phyloP scores from a whole-genome alignment of 495 filamentous ascomycete genomes.

The Aspergillus leporis region DNA sequence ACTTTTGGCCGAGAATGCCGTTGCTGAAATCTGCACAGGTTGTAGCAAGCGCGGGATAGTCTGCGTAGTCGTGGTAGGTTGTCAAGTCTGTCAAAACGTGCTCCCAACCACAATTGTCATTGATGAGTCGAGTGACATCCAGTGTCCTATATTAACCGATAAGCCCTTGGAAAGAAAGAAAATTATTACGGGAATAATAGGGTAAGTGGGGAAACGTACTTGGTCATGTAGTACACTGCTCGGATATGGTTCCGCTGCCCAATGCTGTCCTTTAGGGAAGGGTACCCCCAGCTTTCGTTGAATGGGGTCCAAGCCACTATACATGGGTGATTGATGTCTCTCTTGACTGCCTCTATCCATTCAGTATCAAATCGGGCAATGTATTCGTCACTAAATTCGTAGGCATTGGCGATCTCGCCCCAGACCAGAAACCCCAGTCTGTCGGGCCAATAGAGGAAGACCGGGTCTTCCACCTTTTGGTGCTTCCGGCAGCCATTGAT shows the following conservation, averaged over 20 bases:
- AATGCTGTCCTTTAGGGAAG: slow-evolving; percentile 47
- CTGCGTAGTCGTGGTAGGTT: slow-evolving; percentile 62
- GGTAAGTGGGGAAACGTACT: slow-evolving; percentile 36
- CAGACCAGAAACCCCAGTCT: slow-evolving; percentile 42
- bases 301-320: slow-evolving; percentile 64
- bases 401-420: slow-evolving; percentile 45
- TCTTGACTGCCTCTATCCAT: slow-evolving; percentile 55
- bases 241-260: slow-evolving; percentile 61
- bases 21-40: slow-evolving; percentile 45
- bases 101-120: slow-evolving; percentile 68
- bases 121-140: slow-evolving; percentile 58
- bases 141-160: slow-evolving; percentile 36
- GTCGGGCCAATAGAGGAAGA: slow-evolving; percentile 43
- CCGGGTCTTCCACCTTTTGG: slow-evolving; percentile 41
- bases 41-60: slow-evolving; percentile 45
- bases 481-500: slow-evolving; percentile 45
- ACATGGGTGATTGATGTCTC: slow-evolving; percentile 60
- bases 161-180: slow-evolving; percentile 1
- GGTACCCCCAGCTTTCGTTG: slow-evolving; percentile 64
- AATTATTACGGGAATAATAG: not conserved
- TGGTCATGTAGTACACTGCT: slow-evolving; percentile 57
- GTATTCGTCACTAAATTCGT: slow-evolving; percentile 53
- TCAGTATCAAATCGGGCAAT: slow-evolving; percentile 54
- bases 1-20: slow-evolving; percentile 48
- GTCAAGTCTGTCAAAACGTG: slow-evolving; percentile 58